Evolutionary conservation across 2,329 filamentous ascomycete species (phyloP), one percentile per base, ranked within the genome.

Genomic region (Aplosporella prunicola): DNA sequence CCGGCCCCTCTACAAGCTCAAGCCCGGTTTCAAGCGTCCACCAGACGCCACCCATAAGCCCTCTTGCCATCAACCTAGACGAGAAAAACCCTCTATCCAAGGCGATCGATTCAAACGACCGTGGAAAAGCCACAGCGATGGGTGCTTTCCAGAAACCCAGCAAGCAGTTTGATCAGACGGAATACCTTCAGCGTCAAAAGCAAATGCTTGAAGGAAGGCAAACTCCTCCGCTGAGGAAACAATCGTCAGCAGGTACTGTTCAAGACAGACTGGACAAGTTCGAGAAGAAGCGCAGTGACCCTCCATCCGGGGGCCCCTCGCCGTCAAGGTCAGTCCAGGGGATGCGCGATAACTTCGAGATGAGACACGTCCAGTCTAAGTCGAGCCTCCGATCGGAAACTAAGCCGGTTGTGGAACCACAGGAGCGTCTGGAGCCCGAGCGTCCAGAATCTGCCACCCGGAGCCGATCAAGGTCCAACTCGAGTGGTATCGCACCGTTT

Each of bases 151-250:
- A 81, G 46, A 86, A 86, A 52, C 83, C 87, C 1, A 63, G 67
- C 2, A 74, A 80, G 34, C 74, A 78, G 6, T 94, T 91, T 48
- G 85, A 93, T 50, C 88, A 95, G 51, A 76, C 80, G 14, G 82
- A 85, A 51, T 95, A 85, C 51, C 74, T 83, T 5, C 81, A 93
- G 52, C 76, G 86, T 29, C 82, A 93, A 51, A 65, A 83, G 32
- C 82, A 87, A 55, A 74, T 94, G 56, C 82, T 89, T 45, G 75
- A 82, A 50, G 82, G 79, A 18, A 74, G 80, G 17, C 80, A 81
- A 39, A 76, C 75, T 0, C 74, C 80, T 22, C 58, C 64, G 3
- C 35, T 50, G 25, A 35, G 17, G 10, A 29, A 23, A 9, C 34
- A 25, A 4, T 36, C 34, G n/a, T n/a, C n/a, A n/a, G n/a, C 50